phyloP scores from a whole-genome alignment of 164 flowering plant genomes.

The Sextonia rubra region DNA sequence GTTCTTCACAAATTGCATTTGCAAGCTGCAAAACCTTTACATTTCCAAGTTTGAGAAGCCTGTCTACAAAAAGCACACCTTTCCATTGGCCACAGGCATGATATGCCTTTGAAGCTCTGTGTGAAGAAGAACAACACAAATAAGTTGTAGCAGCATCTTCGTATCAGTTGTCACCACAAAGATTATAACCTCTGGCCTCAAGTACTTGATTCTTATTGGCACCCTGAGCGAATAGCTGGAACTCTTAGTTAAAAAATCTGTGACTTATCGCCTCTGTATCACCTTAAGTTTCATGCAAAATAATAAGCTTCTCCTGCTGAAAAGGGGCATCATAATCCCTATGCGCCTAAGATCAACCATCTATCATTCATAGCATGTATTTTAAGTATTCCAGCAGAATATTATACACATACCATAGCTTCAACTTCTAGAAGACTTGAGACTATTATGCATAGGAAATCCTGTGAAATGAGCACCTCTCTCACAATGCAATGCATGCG shows the following conservation, averaged over 20 bases:
- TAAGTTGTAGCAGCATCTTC: constrained; percentile 89
- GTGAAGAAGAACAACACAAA: constrained; percentile 66
- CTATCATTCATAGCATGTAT: too few relatives aligned
- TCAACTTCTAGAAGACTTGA: too few relatives aligned
- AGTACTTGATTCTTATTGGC: constrained; percentile 52
- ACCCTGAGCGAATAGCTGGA: constrained; percentile 52
- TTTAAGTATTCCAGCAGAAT: too few relatives aligned
- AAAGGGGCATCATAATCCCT: constrained; percentile 78
- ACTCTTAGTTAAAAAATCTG: constrained; percentile 76
- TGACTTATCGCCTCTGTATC: constrained; percentile 69
- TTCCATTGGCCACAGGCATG: constrained; percentile 84
- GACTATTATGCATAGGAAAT: too few relatives aligned
- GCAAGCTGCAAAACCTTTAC: constrained; percentile 59
- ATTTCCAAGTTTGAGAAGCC: constrained; percentile 60
- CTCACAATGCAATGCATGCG: too few relatives aligned
- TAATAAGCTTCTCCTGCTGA: constrained; percentile 72
- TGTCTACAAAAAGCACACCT: constrained; percentile 77
- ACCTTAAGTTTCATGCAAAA: constrained; percentile 70
- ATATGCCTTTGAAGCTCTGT: constrained; percentile 82
- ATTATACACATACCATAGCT: too few relatives aligned
- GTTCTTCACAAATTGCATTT: constrained; percentile 88
- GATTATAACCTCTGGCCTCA: constrained; percentile 96
- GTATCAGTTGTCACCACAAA: constrained; percentile 53
- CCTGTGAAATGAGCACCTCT: too few relatives aligned
- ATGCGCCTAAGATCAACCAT: constrained; percentile 65